A percentile compares a stretch with the other conserved stretches of the same genome.
Evolutionary conservation across 129 eudicot species (phyloP).

Genomic region (Saposhnikovia divaricata): DNA sequence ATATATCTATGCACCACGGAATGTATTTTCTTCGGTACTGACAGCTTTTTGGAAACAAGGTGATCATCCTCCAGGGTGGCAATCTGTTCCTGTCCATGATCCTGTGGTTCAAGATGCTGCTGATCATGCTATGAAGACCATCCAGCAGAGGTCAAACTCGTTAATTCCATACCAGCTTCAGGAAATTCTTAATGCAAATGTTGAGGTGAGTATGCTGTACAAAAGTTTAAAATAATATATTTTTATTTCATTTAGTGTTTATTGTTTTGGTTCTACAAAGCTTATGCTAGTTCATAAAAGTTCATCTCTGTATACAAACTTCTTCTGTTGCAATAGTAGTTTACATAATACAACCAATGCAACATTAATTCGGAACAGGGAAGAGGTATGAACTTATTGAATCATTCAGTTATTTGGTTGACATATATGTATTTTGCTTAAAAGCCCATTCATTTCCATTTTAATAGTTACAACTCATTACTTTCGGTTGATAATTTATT

Average conservation of each 20-base stretch:
- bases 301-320: background rate
- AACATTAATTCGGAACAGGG: too few relatives aligned
- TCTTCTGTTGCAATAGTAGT: background rate
- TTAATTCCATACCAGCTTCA: constrained; percentile 54
- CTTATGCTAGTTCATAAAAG: constrained; percentile 19
- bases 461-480: background rate
- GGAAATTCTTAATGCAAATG: constrained; percentile 69
- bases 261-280: constrained; percentile 11
- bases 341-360: background rate
- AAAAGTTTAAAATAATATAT: background rate
- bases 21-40: background rate
- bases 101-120: constrained; percentile 86
- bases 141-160: constrained; percentile 85
- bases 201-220: constrained; percentile 41
- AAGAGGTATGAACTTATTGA: background rate
- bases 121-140: constrained; percentile 56
- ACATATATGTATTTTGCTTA: background rate
- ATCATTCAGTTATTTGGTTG: background rate
- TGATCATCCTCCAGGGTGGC: constrained; percentile 46
- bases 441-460: background rate
- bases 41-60: constrained; percentile 20
- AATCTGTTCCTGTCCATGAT: constrained; percentile 69
- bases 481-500: background rate
- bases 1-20: background rate
- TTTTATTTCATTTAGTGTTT: background rate